Evolutionary conservation across 1,284 basidiomycete species (phyloP), one percentile per base, ranked within the genome.

Genomic region (Ceratobasidium sp.): DNA sequence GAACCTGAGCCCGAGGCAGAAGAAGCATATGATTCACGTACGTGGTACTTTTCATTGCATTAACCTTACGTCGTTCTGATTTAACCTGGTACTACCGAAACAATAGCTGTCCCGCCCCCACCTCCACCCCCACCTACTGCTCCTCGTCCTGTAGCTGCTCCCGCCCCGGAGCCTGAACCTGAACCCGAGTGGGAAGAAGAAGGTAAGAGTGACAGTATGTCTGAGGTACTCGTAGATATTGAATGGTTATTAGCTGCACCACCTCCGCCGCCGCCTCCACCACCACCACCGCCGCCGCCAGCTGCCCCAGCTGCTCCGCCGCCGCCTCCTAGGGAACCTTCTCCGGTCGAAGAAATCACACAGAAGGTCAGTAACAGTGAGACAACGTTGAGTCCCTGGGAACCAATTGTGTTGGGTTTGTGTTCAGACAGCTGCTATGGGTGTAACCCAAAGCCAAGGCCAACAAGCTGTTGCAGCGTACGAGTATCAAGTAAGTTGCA

Each of bases 391-490:
- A 41, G 16, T 5, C 35, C 32, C 5, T 3, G 30, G 9, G 21
- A 38, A 58, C 13, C 4, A 16, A 26, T 57, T 38, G 76, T 72
- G 8, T 73, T 76, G 1, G 72, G 78, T 30, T 21, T 26, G 35
- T 50, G 47, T 30, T 13, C n/a, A 58, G 49, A 44, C 46, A 16
- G 73, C 58, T 13, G 74, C 47, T 11, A 26, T 76, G 54, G 81
- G 77, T 64, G 78, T 76, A 70, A 79, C 46, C 14, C 35, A 58
- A 23, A 84, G 87, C 72, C 75, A 86, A 79, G 87, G 92, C 74
- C 73, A 86, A 8, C 85, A 85, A 58, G 91, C 90, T 0, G 80
- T 91, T 38, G 91, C 91, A 0, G 76, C 91, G 32, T 96, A 89
- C 80, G 89, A 91, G 13, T 97, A 96, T 78, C 90, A 92, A 79